Evolutionary conservation across 805 yeast species (phyloP).

Genomic region (Teunomyces cretensis): DNA sequence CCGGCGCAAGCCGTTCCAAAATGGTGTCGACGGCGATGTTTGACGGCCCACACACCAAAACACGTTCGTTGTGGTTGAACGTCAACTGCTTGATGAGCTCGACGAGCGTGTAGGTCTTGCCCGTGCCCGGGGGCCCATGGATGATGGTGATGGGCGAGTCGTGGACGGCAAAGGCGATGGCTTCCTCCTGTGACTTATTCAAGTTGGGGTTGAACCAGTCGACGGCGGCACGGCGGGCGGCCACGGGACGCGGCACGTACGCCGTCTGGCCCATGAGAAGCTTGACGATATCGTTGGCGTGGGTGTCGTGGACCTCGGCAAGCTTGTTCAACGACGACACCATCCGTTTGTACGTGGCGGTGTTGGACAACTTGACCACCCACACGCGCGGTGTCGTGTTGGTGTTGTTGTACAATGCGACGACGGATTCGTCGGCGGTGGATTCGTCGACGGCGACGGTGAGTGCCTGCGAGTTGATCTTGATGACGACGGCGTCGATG

Average conservation of each 20-base stretch:
- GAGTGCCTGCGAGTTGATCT: constrained; percentile 47
- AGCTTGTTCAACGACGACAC: constrained; percentile 70
- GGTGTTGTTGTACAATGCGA: constrained; percentile 45
- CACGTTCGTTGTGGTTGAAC: constrained; percentile 43
- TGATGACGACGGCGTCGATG: constrained; percentile 66
- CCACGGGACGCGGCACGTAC: constrained; percentile 16
- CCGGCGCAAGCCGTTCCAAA: constrained; percentile 62
- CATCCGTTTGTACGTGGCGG: constrained; percentile 77
- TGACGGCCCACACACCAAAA: constrained; percentile 91
- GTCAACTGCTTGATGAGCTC: constrained; percentile 77
- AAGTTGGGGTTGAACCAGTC: constrained; percentile 45
- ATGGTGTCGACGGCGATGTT: constrained; percentile 91
- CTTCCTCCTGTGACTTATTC: constrained; percentile 70
- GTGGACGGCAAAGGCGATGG: constrained; percentile 64
- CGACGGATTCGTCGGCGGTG: constrained; percentile 44
- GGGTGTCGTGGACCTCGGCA: constrained; percentile 42
- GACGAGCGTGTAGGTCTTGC: constrained; percentile 78
- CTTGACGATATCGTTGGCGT: constrained; percentile 36
- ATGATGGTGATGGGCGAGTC: constrained; percentile 57
- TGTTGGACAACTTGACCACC: constrained; percentile 67
- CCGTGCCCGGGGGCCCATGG: constrained; percentile 85
- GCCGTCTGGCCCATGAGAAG: constrained; percentile 46
- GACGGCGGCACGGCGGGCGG: constrained; percentile 6
- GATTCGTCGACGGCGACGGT: constrained; percentile 62
- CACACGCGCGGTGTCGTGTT: constrained; percentile 49